Conservation (phyloP, 2,329 filamentous ascomycete species). For the Sclerotinia spermophila region DNA sequence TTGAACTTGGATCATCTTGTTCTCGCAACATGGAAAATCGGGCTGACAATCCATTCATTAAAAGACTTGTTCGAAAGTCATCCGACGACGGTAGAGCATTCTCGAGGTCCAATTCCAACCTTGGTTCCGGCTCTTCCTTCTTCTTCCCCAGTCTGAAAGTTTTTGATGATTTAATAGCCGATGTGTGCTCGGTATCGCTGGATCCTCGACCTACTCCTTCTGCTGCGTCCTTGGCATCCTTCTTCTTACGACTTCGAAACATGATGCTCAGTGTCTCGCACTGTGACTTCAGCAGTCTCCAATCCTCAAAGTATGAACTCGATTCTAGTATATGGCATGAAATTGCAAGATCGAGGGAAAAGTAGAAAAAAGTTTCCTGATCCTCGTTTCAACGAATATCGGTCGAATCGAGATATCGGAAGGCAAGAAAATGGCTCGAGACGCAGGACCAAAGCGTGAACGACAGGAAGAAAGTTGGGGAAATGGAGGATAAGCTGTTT, state of each 20-base stretch:
- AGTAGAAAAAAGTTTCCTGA: neutral
- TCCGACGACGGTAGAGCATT: constrained; percentile 75
- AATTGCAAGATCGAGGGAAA: neutral
- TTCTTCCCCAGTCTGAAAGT: constrained; percentile 56
- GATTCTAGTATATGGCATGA: neutral
- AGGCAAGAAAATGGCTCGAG: neutral
- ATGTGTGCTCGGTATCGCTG: constrained; percentile 48
- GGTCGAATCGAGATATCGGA: neutral
- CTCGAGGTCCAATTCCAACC: constrained; percentile 67
- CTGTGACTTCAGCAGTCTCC: neutral
- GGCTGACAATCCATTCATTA: constrained; percentile 93
- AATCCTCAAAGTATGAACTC: neutral
- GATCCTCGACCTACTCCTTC: constrained; percentile 45
- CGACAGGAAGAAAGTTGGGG: constrained; percentile 7
- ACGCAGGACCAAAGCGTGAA: neutral
- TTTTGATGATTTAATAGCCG: constrained; percentile 44
- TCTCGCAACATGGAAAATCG: constrained; percentile 96
- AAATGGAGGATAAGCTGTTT: constrained; percentile 6
- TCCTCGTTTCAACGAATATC: neutral
- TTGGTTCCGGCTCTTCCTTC: constrained; percentile 50
- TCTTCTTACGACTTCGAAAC: constrained; percentile 76
- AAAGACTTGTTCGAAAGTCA: constrained; percentile 89
- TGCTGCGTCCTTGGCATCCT: constrained; percentile 61
- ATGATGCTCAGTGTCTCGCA: constrained; percentile 44
- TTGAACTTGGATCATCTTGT: constrained; percentile 85